Base-by-base conservation (phyloP, 2,329 filamentous ascomycete species). In the Alternaria sp. region DNA sequence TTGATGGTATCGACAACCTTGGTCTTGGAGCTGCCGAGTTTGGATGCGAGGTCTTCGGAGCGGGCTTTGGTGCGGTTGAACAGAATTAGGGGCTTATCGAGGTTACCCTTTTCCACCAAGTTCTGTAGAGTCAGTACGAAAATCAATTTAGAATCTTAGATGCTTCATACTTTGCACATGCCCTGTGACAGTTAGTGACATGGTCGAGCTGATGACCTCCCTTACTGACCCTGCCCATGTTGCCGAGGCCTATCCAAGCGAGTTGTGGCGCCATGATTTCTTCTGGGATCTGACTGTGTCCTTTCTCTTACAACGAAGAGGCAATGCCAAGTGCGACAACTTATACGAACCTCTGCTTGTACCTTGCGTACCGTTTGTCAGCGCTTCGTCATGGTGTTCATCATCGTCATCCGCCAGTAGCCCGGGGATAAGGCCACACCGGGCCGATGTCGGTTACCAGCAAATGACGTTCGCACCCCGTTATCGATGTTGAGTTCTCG, bases 211-310 rank as follows among this genome's bases (percentile, higher is more conserved):
- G n/a, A 57, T 51, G 36, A 57, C 58, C 57, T 67, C 64, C 44
- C 66, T 58, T 44, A 67, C 87, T 83, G 83, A 91, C 91, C 75
- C 90, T 86, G 69, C 92, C 93, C 89, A 97, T 97, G 79, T 96
- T 96, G 56, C 93, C 93, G 54, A 97, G 86, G 61, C 93, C 93
- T 58, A 96, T 88, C 88, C 89, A 96, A 71, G 93, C 85, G 55
- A 96, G 74, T 79, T 86, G 88, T 50, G 80, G 79, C 53, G 81
- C 76, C 81, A 83, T 83, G 23, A 49, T 73, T 50, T 43, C 32
- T 40, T 51, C 30, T 53, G n/a, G 25, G 30, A 55, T 62, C 17
- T 15, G 36, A 46, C 40, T 12, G 21, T 36, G 58, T 15, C 8
- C 46, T 44, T 47, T 43, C 63, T 17, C 17, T 53, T n/a, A 32